Base-by-base conservation (phyloP, 2,329 filamentous ascomycete species). In the Pseudocercospora vitis region DNA sequence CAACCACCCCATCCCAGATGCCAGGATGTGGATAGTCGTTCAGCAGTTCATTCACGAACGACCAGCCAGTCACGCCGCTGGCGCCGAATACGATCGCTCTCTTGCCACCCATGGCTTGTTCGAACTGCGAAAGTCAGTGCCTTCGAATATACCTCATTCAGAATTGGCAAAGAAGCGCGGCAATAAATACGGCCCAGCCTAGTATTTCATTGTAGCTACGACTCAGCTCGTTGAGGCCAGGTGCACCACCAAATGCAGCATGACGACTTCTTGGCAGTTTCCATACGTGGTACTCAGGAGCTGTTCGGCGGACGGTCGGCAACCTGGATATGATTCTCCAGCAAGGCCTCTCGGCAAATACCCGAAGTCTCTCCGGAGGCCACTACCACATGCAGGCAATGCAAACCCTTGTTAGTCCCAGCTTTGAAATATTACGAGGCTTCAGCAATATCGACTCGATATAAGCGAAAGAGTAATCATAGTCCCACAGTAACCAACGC, bases 21-120 rank as follows among this genome's bases (percentile, higher is more conserved):
- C 73, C 70, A 21, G 72, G 70, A 19, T 65, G 68, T 1, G 76
- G 76, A 55, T 77, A 78, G 48, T 70, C 73, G 47, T 74, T 65
- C 5, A 78, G 63, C 31, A 78, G 74, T 47, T 74, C 71, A 50
- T 77, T 78, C 16, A 76, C 72, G 52, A 79, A 73, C 3, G 76
- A 72, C 76, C 76, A 78, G 21, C 76, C 76, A 6, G 26, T 7
- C 26, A 29, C 26, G 26, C 26, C 37, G 11, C 37, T 42, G 45
- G 74, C 75, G 32, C 75, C 76, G 63, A 70, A 68, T 16, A 67
- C 61, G 59, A 59, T 65, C 26, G 57, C 57, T 39, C 46, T 33
- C 50, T 59, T 59, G 32, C 54, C 57, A 12, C 18, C 12, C 37
- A 24, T n/a, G n/a, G n/a, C n/a, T n/a, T n/a, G n/a, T n/a, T n/a